A percentile compares a stretch with the other conserved stretches of the same genome.
Evolutionary conservation across 768 basidiomycete species (phyloP).

Genomic region (Clathrus columnatus): DNA sequence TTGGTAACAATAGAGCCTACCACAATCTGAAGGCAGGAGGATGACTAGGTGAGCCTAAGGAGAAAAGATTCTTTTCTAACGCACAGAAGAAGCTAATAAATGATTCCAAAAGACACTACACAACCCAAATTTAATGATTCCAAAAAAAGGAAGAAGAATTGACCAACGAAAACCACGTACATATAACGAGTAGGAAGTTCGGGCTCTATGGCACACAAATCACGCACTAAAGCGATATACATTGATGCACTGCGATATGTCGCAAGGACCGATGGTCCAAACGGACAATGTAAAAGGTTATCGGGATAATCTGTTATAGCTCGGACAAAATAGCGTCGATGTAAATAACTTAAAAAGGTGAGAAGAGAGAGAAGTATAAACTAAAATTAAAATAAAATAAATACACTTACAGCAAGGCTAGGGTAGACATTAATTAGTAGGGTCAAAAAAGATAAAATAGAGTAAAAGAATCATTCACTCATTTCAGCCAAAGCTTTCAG

Average conservation of each 20-base stretch:
- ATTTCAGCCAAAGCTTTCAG: constrained; percentile 6
- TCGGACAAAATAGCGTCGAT: constrained; percentile 65
- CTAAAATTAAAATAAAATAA: not conserved
- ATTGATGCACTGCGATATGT: constrained; percentile 51
- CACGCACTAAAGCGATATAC: constrained; percentile 31
- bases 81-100: constrained; percentile 7
- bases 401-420: constrained; percentile 1
- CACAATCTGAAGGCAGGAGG: constrained; percentile 35
- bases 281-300: constrained; percentile 65
- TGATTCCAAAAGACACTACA: constrained; percentile 8
- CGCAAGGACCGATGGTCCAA: constrained; percentile 56
- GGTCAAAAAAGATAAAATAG: not conserved
- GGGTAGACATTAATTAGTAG: not conserved
- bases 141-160: constrained; percentile 57
- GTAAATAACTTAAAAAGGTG: constrained; percentile 40
- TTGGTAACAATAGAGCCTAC: constrained; percentile 62
- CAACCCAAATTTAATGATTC: constrained; percentile 22
- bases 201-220: constrained; percentile 2
- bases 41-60: not conserved
- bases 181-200: constrained; percentile 2
- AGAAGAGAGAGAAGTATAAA: not conserved
- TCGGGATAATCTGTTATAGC: constrained; percentile 53
- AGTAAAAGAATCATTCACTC: not conserved
- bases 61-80: not conserved
- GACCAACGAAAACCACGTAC: constrained; percentile 60